Conservation (phyloP, 257 asterid genomes). For the Capsicum baccatum region DNA sequence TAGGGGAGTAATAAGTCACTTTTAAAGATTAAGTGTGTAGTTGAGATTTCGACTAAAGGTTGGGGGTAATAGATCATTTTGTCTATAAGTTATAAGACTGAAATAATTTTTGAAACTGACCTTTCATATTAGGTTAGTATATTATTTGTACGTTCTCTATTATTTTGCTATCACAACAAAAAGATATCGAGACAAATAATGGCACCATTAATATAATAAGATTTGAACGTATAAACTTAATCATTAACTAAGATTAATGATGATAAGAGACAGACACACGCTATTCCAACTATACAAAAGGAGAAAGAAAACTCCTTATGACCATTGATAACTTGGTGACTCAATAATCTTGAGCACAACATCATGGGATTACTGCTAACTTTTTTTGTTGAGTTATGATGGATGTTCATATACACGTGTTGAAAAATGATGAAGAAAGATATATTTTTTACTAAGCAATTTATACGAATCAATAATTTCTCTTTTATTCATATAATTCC, state of each 20-base stretch:
- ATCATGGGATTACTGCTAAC: background rate
- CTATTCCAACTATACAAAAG: background rate
- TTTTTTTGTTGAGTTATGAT: background rate
- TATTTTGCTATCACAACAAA: too few relatives aligned
- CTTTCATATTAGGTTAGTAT: too few relatives aligned
- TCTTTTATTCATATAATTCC: background rate
- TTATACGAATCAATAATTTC: background rate
- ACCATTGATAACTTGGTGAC: constrained; percentile 10
- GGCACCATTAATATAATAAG: too few relatives aligned
- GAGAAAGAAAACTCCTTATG: constrained; percentile 33
- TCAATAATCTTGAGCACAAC: background rate
- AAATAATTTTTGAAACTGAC: too few relatives aligned
- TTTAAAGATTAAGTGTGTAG: too few relatives aligned
- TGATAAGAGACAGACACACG: background rate
- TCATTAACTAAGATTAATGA: background rate
- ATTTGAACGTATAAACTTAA: too few relatives aligned
- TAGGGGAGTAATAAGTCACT: too few relatives aligned
- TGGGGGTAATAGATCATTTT: too few relatives aligned
- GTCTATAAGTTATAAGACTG: too few relatives aligned
- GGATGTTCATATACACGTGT: background rate
- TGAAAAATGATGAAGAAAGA: background rate
- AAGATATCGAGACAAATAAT: too few relatives aligned
- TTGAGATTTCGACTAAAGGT: too few relatives aligned
- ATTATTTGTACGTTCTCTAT: too few relatives aligned
- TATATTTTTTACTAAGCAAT: background rate